Percentiles rank a stretch among this genome's conserved stretches.
Conservation (phyloP, 768 basidiomycete genomes). For the Amanita brunnescens region DNA sequence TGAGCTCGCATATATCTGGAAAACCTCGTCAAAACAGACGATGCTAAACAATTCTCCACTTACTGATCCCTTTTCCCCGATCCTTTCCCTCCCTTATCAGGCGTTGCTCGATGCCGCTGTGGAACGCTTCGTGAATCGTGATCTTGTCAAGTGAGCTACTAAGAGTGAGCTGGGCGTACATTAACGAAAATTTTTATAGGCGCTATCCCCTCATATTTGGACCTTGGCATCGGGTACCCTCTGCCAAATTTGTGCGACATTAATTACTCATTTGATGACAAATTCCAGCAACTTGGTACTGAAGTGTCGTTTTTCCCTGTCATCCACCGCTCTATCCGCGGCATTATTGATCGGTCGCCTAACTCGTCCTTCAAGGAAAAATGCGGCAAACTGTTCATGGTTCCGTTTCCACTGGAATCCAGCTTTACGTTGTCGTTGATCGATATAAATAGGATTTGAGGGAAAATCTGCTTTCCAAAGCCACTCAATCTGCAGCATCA, state of each 20-base stretch:
- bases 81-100: slow-evolving; percentile 45
- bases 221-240: slow-evolving; percentile 47
- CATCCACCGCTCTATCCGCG: slow-evolving; percentile 40
- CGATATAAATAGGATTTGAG: slow-evolving; percentile 19
- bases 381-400: slow-evolving; percentile 40
- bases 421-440: background rate
- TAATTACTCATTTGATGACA: background rate
- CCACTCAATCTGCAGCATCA: slow-evolving; percentile 18
- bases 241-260: background rate
- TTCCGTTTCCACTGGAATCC: slow-evolving; percentile 14
- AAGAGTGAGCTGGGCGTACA: background rate
- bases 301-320: slow-evolving; percentile 42
- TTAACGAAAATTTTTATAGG: slow-evolving; percentile 28
- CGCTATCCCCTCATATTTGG: slow-evolving; percentile 78
- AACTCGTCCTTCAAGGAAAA: slow-evolving; percentile 36
- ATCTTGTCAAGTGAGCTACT: slow-evolving; percentile 47
- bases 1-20: slow-evolving; percentile 19
- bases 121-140: slow-evolving; percentile 44
- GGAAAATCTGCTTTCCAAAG: slow-evolving; percentile 19
- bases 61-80: slow-evolving; percentile 43
- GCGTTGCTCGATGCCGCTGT: slow-evolving; percentile 43
- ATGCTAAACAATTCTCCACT: background rate
- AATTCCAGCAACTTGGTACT: slow-evolving; percentile 43
- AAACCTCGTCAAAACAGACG: slow-evolving; percentile 8
- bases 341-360: slow-evolving; percentile 45